These are phyloP conservation scores for Skeletonema potamos DNA, from an alignment of 108 stramenopile genomes.

Conservation along the genomic window DNA sequence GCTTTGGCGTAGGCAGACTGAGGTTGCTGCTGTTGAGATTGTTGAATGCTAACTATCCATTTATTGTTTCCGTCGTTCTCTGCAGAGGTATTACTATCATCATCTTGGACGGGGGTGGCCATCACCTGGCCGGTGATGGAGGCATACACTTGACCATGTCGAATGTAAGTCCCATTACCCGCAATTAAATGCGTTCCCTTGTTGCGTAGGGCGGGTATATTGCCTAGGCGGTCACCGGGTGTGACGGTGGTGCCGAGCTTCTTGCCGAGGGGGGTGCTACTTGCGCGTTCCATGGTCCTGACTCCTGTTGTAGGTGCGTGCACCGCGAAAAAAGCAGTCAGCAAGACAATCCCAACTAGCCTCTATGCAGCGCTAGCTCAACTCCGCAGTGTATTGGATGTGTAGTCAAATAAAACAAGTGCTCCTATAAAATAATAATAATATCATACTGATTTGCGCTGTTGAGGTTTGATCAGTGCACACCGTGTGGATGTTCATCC, in stretches of 20 bases:
- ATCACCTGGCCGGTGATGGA: conserved; percentile 51
- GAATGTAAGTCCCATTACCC: conserved; percentile 70
- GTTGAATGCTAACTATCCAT: conserved; percentile 13
- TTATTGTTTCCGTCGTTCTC: conserved; percentile 13
- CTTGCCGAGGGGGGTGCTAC: conserved; percentile 54
- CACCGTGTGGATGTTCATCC: too few species aligned
- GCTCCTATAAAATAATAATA: too few species aligned
- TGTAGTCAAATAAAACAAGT: too few species aligned
- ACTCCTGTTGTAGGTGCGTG: neutral
- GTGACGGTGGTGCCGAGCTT: conserved; percentile 50
- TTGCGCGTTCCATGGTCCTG: conserved; percentile 3
- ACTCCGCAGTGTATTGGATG: too few species aligned
- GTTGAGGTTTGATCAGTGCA: too few species aligned
- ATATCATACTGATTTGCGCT: too few species aligned
- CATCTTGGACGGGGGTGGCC: conserved; percentile 5
- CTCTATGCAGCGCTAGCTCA: too few species aligned
- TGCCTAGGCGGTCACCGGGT: conserved; percentile 80
- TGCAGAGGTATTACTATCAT: neutral
- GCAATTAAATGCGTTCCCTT: conserved; percentile 16
- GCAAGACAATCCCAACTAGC: too few species aligned
- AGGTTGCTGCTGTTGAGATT: conserved; percentile 4
- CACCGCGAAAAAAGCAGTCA: neutral
- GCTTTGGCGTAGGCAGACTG: conserved; percentile 3
- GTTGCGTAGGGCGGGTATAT: conserved; percentile 22
- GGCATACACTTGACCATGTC: conserved; percentile 66